phyloP scores from a whole-genome alignment of 1,139 yeast genomes.

The Debaryomycetaceae sp. region DNA sequence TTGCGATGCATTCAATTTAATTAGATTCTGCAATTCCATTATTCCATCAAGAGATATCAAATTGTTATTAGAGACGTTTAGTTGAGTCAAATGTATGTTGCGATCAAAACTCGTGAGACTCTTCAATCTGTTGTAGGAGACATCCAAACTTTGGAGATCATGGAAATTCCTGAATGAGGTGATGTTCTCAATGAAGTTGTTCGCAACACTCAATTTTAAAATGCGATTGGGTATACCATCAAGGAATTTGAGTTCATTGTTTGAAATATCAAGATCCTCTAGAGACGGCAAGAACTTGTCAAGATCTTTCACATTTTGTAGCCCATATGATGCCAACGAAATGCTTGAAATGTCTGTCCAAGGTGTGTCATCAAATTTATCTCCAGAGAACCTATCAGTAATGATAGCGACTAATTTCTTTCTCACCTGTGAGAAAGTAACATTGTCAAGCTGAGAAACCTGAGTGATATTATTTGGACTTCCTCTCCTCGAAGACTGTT shows the following conservation, averaged over 20 bases:
- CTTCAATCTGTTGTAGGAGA: conserved; percentile 35
- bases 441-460: conserved; percentile 40
- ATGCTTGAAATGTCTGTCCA: conserved; percentile 45
- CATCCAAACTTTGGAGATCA: conserved; percentile 43
- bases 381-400: conserved; percentile 39
- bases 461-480: conserved; percentile 29
- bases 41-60: conserved; percentile 36
- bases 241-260: conserved; percentile 41
- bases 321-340: conserved; percentile 25
- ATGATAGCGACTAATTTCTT: conserved; percentile 43
- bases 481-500: conserved; percentile 7
- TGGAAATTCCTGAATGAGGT: conserved; percentile 38
- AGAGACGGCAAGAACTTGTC: conserved; percentile 44
- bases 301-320: conserved; percentile 44
- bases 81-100: conserved; percentile 36
- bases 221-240: conserved; percentile 45
- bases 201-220: conserved; percentile 33
- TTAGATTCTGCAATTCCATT: conserved; percentile 36
- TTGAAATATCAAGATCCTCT: conserved; percentile 33
- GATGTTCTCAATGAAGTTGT: conserved; percentile 39
- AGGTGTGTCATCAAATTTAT: conserved; percentile 20
- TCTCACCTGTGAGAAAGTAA: conserved; percentile 50
- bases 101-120: conserved; percentile 27
- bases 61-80: conserved; percentile 31
- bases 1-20: conserved; percentile 37